Conservation (phyloP, 139 green algal species). For the Coelastrella sp. region DNA sequence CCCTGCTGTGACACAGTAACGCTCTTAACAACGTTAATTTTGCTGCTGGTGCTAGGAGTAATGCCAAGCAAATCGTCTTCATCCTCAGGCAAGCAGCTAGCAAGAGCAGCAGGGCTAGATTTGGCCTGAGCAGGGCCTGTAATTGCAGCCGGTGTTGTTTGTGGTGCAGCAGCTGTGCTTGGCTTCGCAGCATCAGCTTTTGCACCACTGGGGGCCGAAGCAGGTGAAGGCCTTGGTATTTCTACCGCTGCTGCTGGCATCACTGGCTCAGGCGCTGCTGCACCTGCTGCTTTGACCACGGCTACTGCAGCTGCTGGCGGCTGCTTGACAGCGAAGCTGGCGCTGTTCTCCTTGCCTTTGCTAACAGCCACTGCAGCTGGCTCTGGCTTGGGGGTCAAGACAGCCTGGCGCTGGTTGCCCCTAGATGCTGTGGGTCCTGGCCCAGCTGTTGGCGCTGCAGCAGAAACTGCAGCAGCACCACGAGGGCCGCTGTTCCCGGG, state of each 20-base stretch:
- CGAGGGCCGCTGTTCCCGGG: no score
- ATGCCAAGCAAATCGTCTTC: conserved; percentile 41
- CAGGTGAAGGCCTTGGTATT: not conserved
- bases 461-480: no score
- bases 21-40: not conserved
- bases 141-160: not conserved
- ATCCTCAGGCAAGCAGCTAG: conserved; percentile 40
- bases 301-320: not conserved
- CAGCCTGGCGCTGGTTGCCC: not conserved
- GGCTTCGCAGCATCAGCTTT: not conserved
- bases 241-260: not conserved
- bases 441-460: no score
- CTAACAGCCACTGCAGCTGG: not conserved
- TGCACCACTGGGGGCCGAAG: not conserved
- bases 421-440: not conserved
- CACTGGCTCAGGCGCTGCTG: not conserved
- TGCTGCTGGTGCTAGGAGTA: conserved; percentile 39
- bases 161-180: not conserved
- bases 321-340: not conserved
- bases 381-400: no score
- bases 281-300: not conserved
- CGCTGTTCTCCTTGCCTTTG: not conserved
- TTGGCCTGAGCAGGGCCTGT: not conserved
- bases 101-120: conserved; percentile 19
- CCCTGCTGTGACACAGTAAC: not conserved